These are phyloP conservation scores for Fusarium sp. DNA, from an alignment of 2,329 filamentous ascomycete genomes.

Conservation along the genomic window DNA sequence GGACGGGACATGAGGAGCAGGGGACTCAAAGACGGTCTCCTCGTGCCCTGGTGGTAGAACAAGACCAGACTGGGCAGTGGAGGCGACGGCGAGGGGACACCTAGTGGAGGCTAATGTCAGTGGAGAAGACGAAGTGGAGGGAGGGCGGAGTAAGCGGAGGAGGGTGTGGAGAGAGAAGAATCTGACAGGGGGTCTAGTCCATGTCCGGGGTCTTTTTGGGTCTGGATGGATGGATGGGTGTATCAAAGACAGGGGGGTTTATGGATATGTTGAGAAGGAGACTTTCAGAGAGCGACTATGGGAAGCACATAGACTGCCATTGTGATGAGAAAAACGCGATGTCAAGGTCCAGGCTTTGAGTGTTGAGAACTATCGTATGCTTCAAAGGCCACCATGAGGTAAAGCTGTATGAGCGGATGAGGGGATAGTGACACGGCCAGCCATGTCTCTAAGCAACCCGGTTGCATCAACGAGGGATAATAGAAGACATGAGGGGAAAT, in stretches of 20 bases:
- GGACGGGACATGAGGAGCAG: conserved; percentile 6
- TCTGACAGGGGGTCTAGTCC: conserved; percentile 21
- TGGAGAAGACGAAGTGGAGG: conserved; percentile 35
- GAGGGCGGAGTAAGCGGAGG: conserved; percentile 37
- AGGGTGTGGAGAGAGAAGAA: conserved; percentile 32
- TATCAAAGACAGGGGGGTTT: conserved; percentile 21
- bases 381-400: conserved; percentile 10
- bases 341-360: conserved; percentile 6
- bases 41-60: conserved; percentile 1
- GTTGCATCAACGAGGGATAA: not conserved
- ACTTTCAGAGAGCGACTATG: conserved; percentile 5
- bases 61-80: conserved; percentile 13
- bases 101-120: conserved; percentile 17
- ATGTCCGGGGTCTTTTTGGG: conserved; percentile 27
- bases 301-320: conserved; percentile 4
- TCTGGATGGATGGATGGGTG: conserved; percentile 27
- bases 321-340: conserved; percentile 2
- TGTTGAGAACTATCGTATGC: conserved; percentile 11
- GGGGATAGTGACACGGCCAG: conserved; percentile 1
- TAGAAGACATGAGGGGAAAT: conserved; percentile 7
- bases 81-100: conserved; percentile 12
- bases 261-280: conserved; percentile 20
- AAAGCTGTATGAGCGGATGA: not conserved
- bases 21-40: conserved; percentile 16
- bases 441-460: not conserved